Evolutionary conservation across 192 early-diverging fungal species (phyloP).

Genomic region (Dimargaris xerosporica): DNA sequence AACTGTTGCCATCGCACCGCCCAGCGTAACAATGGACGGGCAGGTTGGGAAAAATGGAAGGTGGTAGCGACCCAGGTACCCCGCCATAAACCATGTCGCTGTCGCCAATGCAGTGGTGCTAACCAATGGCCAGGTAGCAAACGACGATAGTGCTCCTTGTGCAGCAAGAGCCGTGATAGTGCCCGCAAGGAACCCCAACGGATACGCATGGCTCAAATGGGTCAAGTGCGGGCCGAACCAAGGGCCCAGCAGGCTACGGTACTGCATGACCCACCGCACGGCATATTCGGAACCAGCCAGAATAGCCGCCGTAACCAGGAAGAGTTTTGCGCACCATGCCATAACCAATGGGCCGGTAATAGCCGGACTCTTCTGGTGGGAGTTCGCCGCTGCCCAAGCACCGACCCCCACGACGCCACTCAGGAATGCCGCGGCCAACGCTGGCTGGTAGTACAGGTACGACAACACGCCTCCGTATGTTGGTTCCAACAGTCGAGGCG

Average conservation of each 20-base stretch:
- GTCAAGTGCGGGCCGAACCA: constrained; percentile 8
- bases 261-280: neutral
- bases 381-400: neutral
- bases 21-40: neutral
- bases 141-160: no score
- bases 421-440: constrained; percentile 19
- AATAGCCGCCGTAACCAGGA: neutral
- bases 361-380: neutral
- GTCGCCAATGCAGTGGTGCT: neutral
- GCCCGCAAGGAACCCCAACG: neutral
- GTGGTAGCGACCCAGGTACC: neutral
- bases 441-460: constrained; percentile 26
- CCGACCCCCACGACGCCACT: constrained; percentile 25
- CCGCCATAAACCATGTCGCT: no score
- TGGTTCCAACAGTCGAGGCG: constrained; percentile 30
- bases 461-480: constrained; percentile 52
- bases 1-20: neutral
- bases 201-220: constrained; percentile 6
- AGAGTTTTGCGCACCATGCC: no score
- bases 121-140: neutral
- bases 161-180: neutral
- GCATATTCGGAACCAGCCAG: neutral
- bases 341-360: neutral
- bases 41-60: neutral
- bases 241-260: neutral